Evolutionary conservation across 441 rosid species (phyloP).

Genomic region (Mallotus japonicus): DNA sequence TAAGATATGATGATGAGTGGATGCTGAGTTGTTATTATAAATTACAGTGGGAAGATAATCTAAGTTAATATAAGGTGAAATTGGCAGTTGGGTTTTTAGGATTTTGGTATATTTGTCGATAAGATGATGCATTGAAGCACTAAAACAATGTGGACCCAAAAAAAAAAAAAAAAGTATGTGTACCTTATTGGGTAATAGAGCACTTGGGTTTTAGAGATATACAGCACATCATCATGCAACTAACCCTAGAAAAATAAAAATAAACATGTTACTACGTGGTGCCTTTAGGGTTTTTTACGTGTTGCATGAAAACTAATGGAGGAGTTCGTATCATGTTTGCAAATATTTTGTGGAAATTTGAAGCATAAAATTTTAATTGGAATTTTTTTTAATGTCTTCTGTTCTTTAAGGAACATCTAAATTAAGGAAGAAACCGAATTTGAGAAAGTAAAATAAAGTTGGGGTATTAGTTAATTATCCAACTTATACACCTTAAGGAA

Average conservation of each 20-base stretch:
- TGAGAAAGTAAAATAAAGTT: no score
- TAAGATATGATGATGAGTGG: constrained; percentile 43
- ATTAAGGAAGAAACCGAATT: not conserved
- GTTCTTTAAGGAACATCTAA: not conserved
- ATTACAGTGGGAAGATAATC: constrained; percentile 6
- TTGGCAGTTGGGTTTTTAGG: constrained; percentile 11
- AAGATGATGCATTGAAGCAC: constrained; percentile 5
- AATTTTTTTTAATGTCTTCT: not conserved
- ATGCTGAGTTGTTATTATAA: constrained; percentile 32
- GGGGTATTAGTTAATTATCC: not conserved
- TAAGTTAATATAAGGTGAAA: not conserved
- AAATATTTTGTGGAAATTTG: not conserved
- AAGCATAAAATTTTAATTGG: constrained; percentile 1
- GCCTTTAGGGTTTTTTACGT: constrained; percentile 2
- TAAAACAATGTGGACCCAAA: not conserved
- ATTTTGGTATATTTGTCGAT: constrained; percentile 36
- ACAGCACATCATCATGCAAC: not conserved
- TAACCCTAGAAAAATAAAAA: not conserved
- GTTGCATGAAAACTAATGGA: constrained; percentile 9
- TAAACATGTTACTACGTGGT: not conserved
- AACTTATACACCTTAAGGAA: not conserved
- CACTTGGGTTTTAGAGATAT: not conserved
- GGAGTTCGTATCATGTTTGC: not conserved
- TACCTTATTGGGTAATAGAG: not conserved
- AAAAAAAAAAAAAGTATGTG: not conserved